Evolutionary conservation across 805 yeast genomes (phyloP).

Genomic region (Ogataea minuta): DNA sequence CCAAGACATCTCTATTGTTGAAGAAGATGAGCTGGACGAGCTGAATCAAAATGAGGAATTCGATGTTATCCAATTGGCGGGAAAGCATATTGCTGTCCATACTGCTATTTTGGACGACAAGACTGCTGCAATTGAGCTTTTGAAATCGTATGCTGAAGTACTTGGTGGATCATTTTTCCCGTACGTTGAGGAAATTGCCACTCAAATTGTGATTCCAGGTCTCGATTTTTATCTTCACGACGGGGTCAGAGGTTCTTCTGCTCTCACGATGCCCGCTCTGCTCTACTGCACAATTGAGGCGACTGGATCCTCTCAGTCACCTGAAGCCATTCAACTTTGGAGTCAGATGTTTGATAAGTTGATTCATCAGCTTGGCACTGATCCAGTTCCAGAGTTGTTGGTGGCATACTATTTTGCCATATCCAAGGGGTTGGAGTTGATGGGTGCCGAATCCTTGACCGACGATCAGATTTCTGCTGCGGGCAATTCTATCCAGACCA

Average conservation of each 20-base stretch:
- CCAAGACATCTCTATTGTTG: conserved; percentile 85
- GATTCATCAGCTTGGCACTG: conserved; percentile 64
- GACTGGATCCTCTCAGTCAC: conserved; percentile 49
- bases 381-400: conserved; percentile 79
- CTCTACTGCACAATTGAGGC: conserved; percentile 60
- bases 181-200: conserved; percentile 74
- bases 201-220: conserved; percentile 82
- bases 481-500: conserved; percentile 56
- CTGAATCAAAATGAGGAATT: conserved; percentile 84
- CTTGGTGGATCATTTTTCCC: conserved; percentile 80
- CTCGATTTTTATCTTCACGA: conserved; percentile 89
- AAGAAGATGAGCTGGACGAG: conserved; percentile 83
- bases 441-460: conserved; percentile 64
- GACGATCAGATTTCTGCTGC: conserved; percentile 53
- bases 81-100: conserved; percentile 92
- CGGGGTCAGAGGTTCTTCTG: conserved; percentile 91
- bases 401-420: conserved; percentile 76
- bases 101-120: conserved; percentile 94
- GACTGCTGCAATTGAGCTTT: conserved; percentile 84
- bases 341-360: conserved; percentile 63
- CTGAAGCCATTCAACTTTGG: conserved; percentile 70
- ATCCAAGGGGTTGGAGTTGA: conserved; percentile 58
- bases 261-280: conserved; percentile 76
- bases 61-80: conserved; percentile 89
- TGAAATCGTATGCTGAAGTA: conserved; percentile 80